Conservation (phyloP, 1,284 basidiomycete species). For the Malassezia obtusa region DNA sequence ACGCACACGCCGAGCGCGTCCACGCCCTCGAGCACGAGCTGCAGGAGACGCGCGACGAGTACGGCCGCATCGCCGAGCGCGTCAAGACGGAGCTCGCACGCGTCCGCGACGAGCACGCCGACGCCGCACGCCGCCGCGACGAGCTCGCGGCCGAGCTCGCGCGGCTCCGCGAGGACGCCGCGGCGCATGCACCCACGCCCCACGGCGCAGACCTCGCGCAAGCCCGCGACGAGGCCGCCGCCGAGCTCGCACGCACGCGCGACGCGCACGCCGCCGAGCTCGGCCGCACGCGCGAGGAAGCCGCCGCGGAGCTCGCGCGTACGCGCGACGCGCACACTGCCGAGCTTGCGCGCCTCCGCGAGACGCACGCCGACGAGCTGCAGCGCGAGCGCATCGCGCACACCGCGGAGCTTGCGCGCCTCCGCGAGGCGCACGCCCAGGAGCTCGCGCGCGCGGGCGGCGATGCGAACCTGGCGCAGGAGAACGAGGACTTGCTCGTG, state of each 20-base stretch:
- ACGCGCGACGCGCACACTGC: neutral
- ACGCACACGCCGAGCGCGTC: neutral
- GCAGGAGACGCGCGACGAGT: neutral
- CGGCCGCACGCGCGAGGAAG: too few relatives aligned
- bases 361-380: neutral
- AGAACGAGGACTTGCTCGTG: conserved; percentile 87
- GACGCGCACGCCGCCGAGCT: too few relatives aligned
- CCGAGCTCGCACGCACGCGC: too few relatives aligned
- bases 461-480: conserved; percentile 58
- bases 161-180: too few relatives aligned
- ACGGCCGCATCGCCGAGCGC: neutral
- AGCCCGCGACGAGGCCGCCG: too few relatives aligned
- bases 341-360: neutral
- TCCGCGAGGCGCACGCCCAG: neutral
- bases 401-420: neutral
- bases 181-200: too few relatives aligned
- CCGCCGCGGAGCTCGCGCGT: neutral
- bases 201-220: too few relatives aligned
- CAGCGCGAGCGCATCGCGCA: neutral
- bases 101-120: neutral
- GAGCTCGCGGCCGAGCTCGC: neutral
- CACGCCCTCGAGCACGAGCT: neutral
- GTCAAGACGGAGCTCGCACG: neutral
- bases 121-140: neutral
- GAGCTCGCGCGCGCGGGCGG: neutral